Percentiles rank a stretch among this genome's conserved stretches.
Evolutionary conservation across 768 basidiomycete species (phyloP).

Genomic region (Leucocoprinus birnbaumii): DNA sequence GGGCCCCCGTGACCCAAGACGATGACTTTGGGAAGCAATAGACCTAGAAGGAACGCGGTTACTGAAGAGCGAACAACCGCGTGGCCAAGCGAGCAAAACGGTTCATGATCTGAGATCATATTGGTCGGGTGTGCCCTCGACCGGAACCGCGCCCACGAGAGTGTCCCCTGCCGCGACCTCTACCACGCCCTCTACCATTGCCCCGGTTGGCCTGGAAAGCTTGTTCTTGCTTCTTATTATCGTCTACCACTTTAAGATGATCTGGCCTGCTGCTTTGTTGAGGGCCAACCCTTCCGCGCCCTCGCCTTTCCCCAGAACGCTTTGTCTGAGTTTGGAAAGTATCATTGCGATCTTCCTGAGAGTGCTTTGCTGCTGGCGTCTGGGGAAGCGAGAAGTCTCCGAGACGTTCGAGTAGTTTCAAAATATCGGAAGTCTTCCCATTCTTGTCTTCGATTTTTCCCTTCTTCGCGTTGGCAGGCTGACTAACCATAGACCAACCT

Average conservation of each 20-base stretch:
- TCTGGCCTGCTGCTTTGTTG: not conserved
- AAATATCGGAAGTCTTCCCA: constrained; percentile 6
- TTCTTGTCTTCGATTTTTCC: not conserved
- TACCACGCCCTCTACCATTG: constrained; percentile 26
- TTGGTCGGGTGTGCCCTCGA: not conserved
- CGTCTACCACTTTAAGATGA: not conserved
- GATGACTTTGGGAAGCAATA: not conserved
- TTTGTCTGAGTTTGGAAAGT: constrained; percentile 21
- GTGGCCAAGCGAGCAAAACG: not conserved
- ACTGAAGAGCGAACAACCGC: not conserved
- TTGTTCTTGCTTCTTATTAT: not conserved
- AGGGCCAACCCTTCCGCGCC: not conserved
- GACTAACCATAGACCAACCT: constrained; percentile 46
- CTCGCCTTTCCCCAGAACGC: not conserved
- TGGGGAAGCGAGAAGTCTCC: constrained; percentile 51
- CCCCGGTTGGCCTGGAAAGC: constrained; percentile 1
- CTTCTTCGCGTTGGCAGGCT: constrained; percentile 18
- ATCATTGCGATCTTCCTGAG: constrained; percentile 22
- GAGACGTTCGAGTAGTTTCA: constrained; percentile 29
- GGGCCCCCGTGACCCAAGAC: not conserved
- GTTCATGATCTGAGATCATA: constrained; percentile 2
- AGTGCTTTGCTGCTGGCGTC: too few species aligned
- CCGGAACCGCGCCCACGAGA: constrained; percentile 1
- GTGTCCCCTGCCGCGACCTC: constrained; percentile 34
- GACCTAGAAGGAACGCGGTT: not conserved